Percentiles rank a stretch among this genome's conserved stretches.
Evolutionary conservation across 176 grass and related monocot species (phyloP).

Genomic region (Raddia guianensis): DNA sequence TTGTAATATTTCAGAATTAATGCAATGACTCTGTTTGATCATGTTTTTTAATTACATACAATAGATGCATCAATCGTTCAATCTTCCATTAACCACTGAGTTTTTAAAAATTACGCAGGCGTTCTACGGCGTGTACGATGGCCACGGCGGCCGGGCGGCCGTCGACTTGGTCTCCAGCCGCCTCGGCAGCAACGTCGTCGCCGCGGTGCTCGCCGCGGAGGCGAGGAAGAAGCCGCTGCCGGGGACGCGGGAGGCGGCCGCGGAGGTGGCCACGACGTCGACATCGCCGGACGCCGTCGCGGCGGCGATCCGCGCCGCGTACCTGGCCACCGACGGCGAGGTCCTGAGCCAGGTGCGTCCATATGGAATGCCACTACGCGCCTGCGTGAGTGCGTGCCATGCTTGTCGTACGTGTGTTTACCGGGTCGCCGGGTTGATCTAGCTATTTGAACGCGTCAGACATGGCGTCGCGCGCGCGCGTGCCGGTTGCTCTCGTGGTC

Average conservation of each 20-base stretch:
- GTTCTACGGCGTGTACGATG: slow-evolving; percentile 89
- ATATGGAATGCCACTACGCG: background rate
- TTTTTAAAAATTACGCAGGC: slow-evolving; percentile 39
- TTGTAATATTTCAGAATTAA: too few relatives aligned
- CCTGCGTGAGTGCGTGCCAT: background rate
- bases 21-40: too few relatives aligned
- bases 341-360: slow-evolving; percentile 53
- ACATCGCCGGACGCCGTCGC: slow-evolving; percentile 20
- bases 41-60: too few relatives aligned
- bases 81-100: background rate
- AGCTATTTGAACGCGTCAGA: too few relatives aligned
- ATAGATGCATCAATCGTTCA: background rate
- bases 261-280: background rate
- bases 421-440: slow-evolving; percentile 11
- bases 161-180: slow-evolving; percentile 68
- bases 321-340: slow-evolving; percentile 72
- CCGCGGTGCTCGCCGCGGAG: slow-evolving; percentile 40
- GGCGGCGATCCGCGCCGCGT: slow-evolving; percentile 63
- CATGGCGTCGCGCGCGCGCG: too few relatives aligned
- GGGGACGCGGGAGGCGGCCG: background rate
- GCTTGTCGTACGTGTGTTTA: slow-evolving; percentile 23
- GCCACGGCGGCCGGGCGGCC: slow-evolving; percentile 74
- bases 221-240: background rate
- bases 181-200: slow-evolving; percentile 65
- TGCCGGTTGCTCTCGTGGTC: too few relatives aligned